Evolutionary conservation across 306 rosid genomes (phyloP).

Genomic region (Cucurbita ficifolia): DNA sequence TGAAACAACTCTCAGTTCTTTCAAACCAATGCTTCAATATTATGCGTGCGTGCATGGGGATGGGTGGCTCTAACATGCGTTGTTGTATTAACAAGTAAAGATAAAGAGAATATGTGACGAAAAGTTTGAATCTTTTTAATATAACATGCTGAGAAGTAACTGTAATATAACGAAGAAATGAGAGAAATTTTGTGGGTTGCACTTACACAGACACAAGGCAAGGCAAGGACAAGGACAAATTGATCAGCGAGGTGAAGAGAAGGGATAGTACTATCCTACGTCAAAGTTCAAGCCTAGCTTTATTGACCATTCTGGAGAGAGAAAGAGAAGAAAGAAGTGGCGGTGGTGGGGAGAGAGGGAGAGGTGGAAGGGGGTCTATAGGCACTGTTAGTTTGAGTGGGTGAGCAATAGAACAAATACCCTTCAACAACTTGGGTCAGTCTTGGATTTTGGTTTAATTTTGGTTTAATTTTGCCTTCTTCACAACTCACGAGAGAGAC

Average conservation of each 20-base stretch:
- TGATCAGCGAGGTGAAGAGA: no score
- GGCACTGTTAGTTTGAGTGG: not conserved
- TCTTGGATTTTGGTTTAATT: not conserved
- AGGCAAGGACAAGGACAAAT: not conserved
- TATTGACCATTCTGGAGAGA: not conserved
- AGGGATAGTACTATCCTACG: no score
- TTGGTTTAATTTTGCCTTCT: not conserved
- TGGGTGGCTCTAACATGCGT: not conserved
- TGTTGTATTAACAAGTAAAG: not conserved
- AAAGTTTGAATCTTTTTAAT: not conserved
- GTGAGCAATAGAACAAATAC: not conserved
- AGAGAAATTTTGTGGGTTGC: not conserved
- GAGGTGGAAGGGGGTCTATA: no score
- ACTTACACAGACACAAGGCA: not conserved
- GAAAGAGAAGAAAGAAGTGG: no score
- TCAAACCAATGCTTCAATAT: not conserved
- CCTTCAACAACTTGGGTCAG: not conserved
- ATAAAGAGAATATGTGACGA: not conserved
- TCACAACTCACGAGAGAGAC: not conserved
- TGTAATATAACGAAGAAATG: not conserved
- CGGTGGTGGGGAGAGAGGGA: not conserved
- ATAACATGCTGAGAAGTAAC: no score
- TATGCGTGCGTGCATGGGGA: not conserved
- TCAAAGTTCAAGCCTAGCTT: not conserved
- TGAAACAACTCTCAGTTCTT: no score